Evolutionary conservation across 805 yeast genomes (phyloP), one percentile per base, ranked within the genome.

Genomic region (Cyberlindnera japonica): DNA sequence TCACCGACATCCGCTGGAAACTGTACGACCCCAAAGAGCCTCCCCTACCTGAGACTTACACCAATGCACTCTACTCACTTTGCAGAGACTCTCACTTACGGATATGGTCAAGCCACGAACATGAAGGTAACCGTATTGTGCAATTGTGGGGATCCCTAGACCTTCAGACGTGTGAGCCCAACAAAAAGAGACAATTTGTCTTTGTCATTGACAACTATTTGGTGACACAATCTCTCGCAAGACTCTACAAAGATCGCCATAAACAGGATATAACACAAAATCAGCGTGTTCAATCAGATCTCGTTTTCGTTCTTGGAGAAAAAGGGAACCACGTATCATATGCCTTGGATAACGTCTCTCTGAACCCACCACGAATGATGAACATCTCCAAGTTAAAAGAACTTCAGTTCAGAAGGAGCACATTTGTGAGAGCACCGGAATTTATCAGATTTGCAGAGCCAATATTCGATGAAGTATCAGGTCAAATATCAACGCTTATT

Each of bases 71-170:
- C 6, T 88, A 81, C 56, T 78, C 95, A 0, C 51, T 81, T n/a
- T 65, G 83, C 21, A 63, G 71, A 14, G 88, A 83, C 51, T 63
- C 71, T 6, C 67, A 70, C 10, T 54, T 90, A 32, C 67, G 88
- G 21, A 72, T 83, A 0, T 88, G 90, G 86, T 74, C 83, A 0
- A 74, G 82, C 15, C 77, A 72, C 57, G 83, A 79, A 45, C 62
- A 70, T 38, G 80, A 74, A 27, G 74, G 72, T n/a, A 79, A 75
- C 28, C 74, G 72, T 40, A 72, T 72, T 33, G 69, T 81, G 16
- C 78, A 70, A 45, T 64, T 68, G 33, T 79, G 86, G 78, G 82
- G 81, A 1, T 62, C 72, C 4, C 24, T 74, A 3, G 60, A 64
- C 35, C 45, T 73, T 7, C 49, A 45, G 20, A 17, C 23, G 14